Base-by-base conservation (phyloP, 225 moss, liverwort and hornwort species). In the Marchantia paleacea region DNA sequence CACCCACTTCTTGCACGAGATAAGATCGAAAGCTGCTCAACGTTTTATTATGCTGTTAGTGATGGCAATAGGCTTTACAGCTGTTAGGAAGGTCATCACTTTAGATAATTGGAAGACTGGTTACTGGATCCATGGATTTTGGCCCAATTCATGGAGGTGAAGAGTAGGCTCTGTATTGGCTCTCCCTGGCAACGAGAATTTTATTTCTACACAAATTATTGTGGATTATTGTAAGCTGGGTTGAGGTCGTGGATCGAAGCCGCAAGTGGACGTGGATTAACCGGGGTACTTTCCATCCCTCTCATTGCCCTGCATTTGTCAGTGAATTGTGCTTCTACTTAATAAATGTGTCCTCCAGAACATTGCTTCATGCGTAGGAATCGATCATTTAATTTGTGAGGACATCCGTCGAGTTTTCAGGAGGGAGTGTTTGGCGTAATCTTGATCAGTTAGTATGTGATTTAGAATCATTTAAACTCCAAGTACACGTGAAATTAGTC, bases 91-190 rank as follows among this genome's bases (percentile, higher is more conserved):
- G 89, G 99, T 99, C 55, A 85, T 95, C 24, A 81, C 82, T 80
- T 83, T 99, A 55, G 99, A 99, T 80, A 91, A 95, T 85, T 99
- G 99, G 99, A 99, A 99, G 84, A 99, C 99, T 12, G 99, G 99
- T 22, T 99, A 99, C 75, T 89, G 77, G 86, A 87, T 99, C 81
- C 94, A 95, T 86, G 95, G 89, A 22, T 99, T 89, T 80, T 99
- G 93, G 94, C 99, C 99, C 3, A 85, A 85, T 49, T 86, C 94
- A 75, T 95, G 95, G 99, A 92, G 90, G 28, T 92, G 89, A 87
- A 52, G 7, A 50, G 72, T 76, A 76, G 75, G 60, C 28, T 52
- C 52, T 51, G 12, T 52, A 11, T 52, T 76, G 30, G 54, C 26
- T 55, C 74, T 74, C 4, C 55, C 26, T 54, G 7, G 48, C 48